Percentiles rank a stretch among this genome's conserved stretches.
phyloP scores from a whole-genome alignment of 176 grass and related monocot species.

The Cocos nucifera region DNA sequence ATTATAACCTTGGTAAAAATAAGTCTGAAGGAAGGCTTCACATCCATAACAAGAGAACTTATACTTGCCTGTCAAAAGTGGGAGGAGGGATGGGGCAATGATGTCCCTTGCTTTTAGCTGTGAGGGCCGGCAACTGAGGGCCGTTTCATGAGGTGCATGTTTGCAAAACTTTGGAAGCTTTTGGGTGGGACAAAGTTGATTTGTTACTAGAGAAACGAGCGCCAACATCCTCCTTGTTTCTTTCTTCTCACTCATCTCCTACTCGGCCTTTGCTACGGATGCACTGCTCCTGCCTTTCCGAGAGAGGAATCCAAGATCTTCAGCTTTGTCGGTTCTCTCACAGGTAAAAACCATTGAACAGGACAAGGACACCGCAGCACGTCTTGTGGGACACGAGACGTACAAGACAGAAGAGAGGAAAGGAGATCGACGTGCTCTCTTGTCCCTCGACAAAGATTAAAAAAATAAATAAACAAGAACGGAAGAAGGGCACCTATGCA shows the following conservation, averaged over 20 bases:
- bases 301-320: background rate
- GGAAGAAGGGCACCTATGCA: background rate
- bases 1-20: background rate
- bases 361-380: slow-evolving; percentile 2
- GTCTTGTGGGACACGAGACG: background rate
- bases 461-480: background rate
- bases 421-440: background rate
- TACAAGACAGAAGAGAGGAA: slow-evolving; percentile 10
- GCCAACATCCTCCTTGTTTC: slow-evolving; percentile 12
- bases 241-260: slow-evolving; percentile 9
- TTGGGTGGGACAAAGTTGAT: background rate
- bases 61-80: no score
- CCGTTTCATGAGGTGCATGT: background rate
- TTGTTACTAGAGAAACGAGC: background rate
- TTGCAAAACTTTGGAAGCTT: background rate
- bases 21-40: no score
- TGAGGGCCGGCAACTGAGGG: no score
- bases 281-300: background rate
- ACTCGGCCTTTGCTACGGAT: slow-evolving; percentile 19
- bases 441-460: background rate
- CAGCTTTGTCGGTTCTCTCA: slow-evolving; percentile 2
- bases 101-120: no score
- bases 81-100: no score
- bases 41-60: no score
- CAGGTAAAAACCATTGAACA: slow-evolving; percentile 7